phyloP scores from a whole-genome alignment of 2,329 filamentous ascomycete species.

The Thielaviopsis cerberus region DNA sequence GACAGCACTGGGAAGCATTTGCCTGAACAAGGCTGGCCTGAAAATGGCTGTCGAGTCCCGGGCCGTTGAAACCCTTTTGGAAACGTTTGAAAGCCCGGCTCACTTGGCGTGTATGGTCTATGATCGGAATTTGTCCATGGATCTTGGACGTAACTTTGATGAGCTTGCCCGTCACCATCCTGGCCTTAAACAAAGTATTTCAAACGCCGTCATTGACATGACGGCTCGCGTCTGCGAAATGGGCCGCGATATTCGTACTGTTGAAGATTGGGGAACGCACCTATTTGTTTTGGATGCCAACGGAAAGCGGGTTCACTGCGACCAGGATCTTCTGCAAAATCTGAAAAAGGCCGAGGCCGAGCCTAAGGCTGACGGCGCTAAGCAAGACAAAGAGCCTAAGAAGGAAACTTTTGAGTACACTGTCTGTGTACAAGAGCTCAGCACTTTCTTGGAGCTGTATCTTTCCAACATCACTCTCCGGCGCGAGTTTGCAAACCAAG shows the following conservation, averaged over 20 bases:
- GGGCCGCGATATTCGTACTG: slow-evolving; percentile 49
- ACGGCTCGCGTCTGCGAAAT: slow-evolving; percentile 62
- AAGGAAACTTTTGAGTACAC: slow-evolving; percentile 9
- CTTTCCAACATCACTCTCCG: slow-evolving; percentile 58
- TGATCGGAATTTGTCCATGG: slow-evolving; percentile 49
- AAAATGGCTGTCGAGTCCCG: slow-evolving; percentile 68
- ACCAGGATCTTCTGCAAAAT: slow-evolving; percentile 20
- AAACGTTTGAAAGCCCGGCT: slow-evolving; percentile 84
- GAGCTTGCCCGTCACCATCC: slow-evolving; percentile 91
- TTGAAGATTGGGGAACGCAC: slow-evolving; percentile 58
- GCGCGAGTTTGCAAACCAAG: slow-evolving; percentile 53
- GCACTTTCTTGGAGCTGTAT: slow-evolving; percentile 58
- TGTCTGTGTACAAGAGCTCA: slow-evolving; percentile 22
- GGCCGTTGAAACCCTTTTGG: slow-evolving; percentile 72
- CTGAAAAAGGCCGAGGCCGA: slow-evolving; percentile 14
- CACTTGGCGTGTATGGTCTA: slow-evolving; percentile 72
- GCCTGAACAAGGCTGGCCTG: slow-evolving; percentile 72
- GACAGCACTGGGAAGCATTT: slow-evolving; percentile 80
- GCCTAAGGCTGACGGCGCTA: slow-evolving; percentile 3
- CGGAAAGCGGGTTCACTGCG: slow-evolving; percentile 35
- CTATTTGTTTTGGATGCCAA: slow-evolving; percentile 45
- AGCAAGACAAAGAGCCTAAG: neutral
- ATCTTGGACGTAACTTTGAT: slow-evolving; percentile 72
- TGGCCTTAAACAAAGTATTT: slow-evolving; percentile 57
- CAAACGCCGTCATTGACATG: slow-evolving; percentile 77